Evolutionary conservation across 345 rosid genomes (phyloP).

Genomic region (Xanthoceras sorbifolium): DNA sequence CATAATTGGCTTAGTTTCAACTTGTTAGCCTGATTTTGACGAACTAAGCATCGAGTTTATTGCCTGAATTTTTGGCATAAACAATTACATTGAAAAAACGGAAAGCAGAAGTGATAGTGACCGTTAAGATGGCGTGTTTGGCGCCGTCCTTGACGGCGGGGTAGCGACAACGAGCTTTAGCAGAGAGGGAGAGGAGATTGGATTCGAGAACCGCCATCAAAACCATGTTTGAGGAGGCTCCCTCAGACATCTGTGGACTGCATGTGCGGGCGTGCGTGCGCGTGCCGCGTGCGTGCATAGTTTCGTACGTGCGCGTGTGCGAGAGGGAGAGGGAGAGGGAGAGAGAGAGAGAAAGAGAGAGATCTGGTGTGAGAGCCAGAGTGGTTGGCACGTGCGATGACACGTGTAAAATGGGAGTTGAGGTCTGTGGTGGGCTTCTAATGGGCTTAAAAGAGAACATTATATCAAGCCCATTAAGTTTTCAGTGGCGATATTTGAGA

Average conservation of each 20-base stretch:
- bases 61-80: too few relatives aligned
- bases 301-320: too few relatives aligned
- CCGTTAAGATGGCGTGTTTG: conserved; percentile 93
- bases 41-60: too few relatives aligned
- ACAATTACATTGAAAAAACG: not conserved
- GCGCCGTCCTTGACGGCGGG: conserved; percentile 97
- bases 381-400: too few relatives aligned
- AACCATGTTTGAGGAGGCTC: conserved; percentile 56
- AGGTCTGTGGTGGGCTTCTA: not conserved
- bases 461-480: not conserved
- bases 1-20: too few relatives aligned
- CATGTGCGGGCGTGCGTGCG: too few relatives aligned
- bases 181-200: conserved; percentile 96
- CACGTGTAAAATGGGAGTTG: conserved; percentile 8
- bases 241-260: conserved; percentile 7
- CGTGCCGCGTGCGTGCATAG: too few relatives aligned
- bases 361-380: not conserved
- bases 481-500: not conserved
- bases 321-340: too few relatives aligned
- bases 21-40: too few relatives aligned
- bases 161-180: conserved; percentile 90
- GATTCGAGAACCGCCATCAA: conserved; percentile 92
- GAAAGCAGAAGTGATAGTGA: conserved; percentile 16
- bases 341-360: not conserved
- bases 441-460: not conserved